Evolutionary conservation across 2,329 filamentous ascomycete species (phyloP).

Genomic region (Microcyclospora pomicola): DNA sequence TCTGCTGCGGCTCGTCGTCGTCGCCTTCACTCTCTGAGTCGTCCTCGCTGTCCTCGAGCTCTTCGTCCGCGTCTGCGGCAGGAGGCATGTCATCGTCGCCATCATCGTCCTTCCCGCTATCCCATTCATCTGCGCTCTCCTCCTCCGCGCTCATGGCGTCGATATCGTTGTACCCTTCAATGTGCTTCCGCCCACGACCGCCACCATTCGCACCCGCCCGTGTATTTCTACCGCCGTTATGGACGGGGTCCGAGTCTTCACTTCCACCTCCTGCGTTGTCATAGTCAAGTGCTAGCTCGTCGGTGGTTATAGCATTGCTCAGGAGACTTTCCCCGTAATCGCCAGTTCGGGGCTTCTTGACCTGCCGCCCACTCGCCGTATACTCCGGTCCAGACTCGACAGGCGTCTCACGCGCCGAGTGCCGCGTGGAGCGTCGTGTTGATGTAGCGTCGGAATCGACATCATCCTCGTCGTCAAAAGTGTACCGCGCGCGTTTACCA

Average conservation of each 20-base stretch:
- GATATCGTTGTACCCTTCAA: conserved; percentile 44
- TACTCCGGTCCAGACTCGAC: conserved; percentile 50
- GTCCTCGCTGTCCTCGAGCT: conserved; percentile 38
- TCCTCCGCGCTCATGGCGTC: conserved; percentile 52
- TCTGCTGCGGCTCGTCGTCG: conserved; percentile 31
- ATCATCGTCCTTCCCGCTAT: conserved; percentile 49
- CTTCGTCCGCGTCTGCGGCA: conserved; percentile 37
- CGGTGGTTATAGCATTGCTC: conserved; percentile 32
- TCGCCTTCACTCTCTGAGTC: conserved; percentile 28
- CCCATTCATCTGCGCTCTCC: conserved; percentile 53
- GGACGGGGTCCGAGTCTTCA: conserved; percentile 33
- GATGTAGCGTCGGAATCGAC: conserved; percentile 56
- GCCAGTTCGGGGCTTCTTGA: conserved; percentile 51
- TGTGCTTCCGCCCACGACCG: conserved; percentile 28
- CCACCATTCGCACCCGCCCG: conserved; percentile 12
- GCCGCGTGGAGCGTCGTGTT: conserved; percentile 48
- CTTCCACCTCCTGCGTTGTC: conserved; percentile 26
- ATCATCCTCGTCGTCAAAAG: conserved; percentile 65
- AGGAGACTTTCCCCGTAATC: conserved; percentile 50
- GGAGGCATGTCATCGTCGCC: conserved; percentile 39
- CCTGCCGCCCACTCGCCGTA: conserved; percentile 79
- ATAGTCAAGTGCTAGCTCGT: conserved; percentile 19
- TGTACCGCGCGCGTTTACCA: conserved; percentile 93
- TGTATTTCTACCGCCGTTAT: conserved; percentile 25
- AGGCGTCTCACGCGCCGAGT: conserved; percentile 54